Conservation (phyloP, 148 eudicot species). For the Cornus controversa region DNA sequence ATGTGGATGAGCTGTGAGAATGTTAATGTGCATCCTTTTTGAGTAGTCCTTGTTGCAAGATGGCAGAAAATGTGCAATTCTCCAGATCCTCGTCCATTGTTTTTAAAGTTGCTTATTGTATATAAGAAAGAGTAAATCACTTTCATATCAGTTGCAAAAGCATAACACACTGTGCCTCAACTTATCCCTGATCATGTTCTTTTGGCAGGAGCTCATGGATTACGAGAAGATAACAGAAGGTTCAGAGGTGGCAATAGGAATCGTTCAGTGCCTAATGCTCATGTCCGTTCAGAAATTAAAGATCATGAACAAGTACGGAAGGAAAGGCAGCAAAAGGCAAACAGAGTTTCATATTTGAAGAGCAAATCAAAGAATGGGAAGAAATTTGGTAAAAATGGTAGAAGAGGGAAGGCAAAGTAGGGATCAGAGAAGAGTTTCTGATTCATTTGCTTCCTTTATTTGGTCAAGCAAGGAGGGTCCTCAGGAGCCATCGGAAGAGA, state of each 20-base stretch:
- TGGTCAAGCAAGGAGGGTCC: background rate
- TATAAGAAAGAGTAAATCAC: background rate
- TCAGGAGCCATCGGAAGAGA: background rate
- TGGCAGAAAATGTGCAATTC: too few species aligned
- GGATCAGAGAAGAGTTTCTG: slow-evolving; percentile 12
- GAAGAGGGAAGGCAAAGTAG: slow-evolving; percentile 33
- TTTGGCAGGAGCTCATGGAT: slow-evolving; percentile 44
- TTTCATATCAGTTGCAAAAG: background rate
- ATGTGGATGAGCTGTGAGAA: background rate
- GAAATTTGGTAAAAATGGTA: slow-evolving; percentile 58
- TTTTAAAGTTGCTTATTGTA: background rate
- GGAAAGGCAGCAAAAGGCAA: slow-evolving; percentile 80
- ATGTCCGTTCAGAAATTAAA: slow-evolving; percentile 84
- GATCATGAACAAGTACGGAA: slow-evolving; percentile 80
- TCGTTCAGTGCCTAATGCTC: slow-evolving; percentile 67
- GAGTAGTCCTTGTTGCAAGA: too few species aligned
- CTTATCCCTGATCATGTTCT: background rate
- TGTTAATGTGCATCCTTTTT: background rate
- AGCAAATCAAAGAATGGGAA: slow-evolving; percentile 58
- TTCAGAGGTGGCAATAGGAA: slow-evolving; percentile 58
- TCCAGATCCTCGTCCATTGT: background rate
- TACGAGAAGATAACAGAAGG: slow-evolving; percentile 41
- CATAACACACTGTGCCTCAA: too few species aligned
- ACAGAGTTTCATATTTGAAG: slow-evolving; percentile 51
- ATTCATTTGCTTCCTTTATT: background rate